A percentile compares a stretch with the other conserved stretches of the same genome.
Conservation (phyloP, 2,329 filamentous ascomycete genomes). For the Fusarium phyllophilum region DNA sequence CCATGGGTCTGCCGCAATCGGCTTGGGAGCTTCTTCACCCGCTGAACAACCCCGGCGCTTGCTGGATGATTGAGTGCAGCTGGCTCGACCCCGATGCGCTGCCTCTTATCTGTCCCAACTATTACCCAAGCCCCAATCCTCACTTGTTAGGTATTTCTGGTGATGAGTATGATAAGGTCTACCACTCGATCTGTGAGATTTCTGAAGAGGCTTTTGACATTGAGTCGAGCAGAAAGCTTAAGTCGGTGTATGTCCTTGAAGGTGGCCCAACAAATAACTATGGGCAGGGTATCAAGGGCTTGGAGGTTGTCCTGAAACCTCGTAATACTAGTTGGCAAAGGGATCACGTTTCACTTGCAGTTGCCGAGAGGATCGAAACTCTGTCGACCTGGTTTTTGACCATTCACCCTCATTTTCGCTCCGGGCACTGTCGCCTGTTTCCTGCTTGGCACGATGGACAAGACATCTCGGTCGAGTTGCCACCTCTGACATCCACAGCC, state of each 20-base stretch:
- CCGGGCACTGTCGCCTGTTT: slow-evolving; percentile 8
- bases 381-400: neutral
- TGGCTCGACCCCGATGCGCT: neutral
- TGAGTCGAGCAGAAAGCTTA: neutral
- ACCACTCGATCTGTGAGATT: neutral
- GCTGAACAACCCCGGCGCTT: slow-evolving; percentile 6
- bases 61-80: slow-evolving; percentile 25
- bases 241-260: slow-evolving; percentile 1
- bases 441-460: slow-evolving; percentile 1
- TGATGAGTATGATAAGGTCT: neutral
- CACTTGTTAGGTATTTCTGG: neutral
- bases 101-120: slow-evolving; percentile 35
- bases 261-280: neutral
- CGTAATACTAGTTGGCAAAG: neutral
- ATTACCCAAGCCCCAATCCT: slow-evolving; percentile 25
- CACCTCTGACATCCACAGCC: slow-evolving; percentile 4
- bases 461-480: slow-evolving; percentile 4
- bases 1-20: slow-evolving; percentile 16
- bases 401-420: neutral
- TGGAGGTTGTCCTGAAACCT: neutral
- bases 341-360: neutral
- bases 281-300: neutral
- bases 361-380: neutral
- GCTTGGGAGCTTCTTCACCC: slow-evolving; percentile 36
- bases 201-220: slow-evolving; percentile 10